These are phyloP conservation scores for Rhodomyrtus psidioides DNA, from an alignment of 441 rosid genomes.

Conservation along the genomic window DNA sequence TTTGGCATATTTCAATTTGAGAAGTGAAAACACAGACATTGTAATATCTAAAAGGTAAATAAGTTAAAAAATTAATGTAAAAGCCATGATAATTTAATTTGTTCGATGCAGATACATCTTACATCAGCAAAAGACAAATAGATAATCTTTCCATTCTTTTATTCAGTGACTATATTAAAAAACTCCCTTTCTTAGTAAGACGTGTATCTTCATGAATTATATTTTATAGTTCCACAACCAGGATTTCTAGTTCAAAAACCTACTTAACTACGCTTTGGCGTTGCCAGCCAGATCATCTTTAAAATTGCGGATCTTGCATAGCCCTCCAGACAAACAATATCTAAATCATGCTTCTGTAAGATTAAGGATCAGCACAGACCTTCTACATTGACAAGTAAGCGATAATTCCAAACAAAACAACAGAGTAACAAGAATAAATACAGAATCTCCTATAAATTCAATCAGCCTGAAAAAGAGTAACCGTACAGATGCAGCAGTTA, in stretches of 20 bases:
- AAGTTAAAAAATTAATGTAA: neutral
- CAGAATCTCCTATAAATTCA: neutral
- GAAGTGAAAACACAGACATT: neutral
- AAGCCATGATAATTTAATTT: neutral
- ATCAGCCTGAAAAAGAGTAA: neutral
- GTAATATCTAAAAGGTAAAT: neutral
- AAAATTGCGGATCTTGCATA: neutral
- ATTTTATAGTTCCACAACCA: neutral
- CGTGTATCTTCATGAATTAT: neutral
- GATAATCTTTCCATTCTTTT: neutral
- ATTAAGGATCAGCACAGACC: neutral
- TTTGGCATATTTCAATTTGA: neutral
- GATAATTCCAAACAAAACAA: neutral
- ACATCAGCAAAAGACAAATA: neutral
- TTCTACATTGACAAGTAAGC: neutral
- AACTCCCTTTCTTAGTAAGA: neutral
- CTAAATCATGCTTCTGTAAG: neutral
- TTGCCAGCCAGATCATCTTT: neutral
- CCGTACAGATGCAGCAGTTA: conserved; percentile 9
- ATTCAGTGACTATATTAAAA: neutral
- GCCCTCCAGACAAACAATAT: neutral
- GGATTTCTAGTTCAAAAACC: neutral
- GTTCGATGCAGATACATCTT: neutral
- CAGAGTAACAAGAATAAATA: neutral
- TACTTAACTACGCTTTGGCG: neutral